phyloP scores from a whole-genome alignment of 208 protist species.

The Trypanosoma congolense region DNA sequence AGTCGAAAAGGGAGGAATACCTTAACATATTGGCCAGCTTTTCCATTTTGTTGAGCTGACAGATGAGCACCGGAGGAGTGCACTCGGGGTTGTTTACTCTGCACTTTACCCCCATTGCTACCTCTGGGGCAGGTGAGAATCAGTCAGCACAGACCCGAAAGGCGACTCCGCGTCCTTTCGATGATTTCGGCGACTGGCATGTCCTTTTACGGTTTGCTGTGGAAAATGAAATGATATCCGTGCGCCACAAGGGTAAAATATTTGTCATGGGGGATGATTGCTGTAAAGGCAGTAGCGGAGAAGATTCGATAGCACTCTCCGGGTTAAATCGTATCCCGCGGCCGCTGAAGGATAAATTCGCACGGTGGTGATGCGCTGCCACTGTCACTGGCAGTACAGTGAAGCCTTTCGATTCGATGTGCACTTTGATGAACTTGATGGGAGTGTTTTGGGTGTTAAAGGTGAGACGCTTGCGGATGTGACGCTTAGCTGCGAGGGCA shows the following conservation, averaged over 20 bases:
- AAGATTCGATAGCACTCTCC: slow-evolving; percentile 50
- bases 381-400: slow-evolving; percentile 20
- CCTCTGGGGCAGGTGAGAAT: slow-evolving; percentile 25
- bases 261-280: slow-evolving; percentile 61
- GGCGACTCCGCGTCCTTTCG: slow-evolving; percentile 26
- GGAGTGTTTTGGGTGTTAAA: slow-evolving; percentile 48
- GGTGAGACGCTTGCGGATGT: slow-evolving; percentile 53
- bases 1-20: too few species aligned
- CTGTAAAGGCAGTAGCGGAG: slow-evolving; percentile 30
- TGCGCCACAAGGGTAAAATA: slow-evolving; percentile 68
- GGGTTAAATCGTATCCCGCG: slow-evolving; percentile 50
- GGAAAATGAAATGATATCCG: slow-evolving; percentile 74
- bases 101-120: slow-evolving; percentile 73
- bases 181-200: slow-evolving; percentile 78
- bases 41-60: too few species aligned
- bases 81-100: slow-evolving; percentile 80
- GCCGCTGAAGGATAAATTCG: slow-evolving; percentile 53
- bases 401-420: slow-evolving; percentile 64
- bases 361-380: slow-evolving; percentile 23
- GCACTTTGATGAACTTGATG: slow-evolving; percentile 70
- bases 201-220: slow-evolving; percentile 74
- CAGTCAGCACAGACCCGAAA: slow-evolving; percentile 3
- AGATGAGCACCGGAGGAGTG: slow-evolving; percentile 28
- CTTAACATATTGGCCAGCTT: too few species aligned
- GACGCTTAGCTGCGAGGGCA: slow-evolving; percentile 65